Evolutionary conservation across 371 early-diverging fungal genomes (phyloP).

Genomic region (Mucor circinelloides): DNA sequence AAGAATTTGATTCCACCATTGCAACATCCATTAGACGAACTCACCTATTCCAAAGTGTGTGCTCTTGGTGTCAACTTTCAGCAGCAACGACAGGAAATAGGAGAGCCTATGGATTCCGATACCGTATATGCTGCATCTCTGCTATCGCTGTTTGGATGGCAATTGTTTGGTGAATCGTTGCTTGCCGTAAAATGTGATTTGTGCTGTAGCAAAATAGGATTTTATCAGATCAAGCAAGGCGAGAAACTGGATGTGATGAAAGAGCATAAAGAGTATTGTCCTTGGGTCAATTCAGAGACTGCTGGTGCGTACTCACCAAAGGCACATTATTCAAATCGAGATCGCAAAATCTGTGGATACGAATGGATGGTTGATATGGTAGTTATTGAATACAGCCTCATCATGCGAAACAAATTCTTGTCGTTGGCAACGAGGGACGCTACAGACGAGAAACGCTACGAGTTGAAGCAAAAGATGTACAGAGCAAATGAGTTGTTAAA

Average conservation of each 20-base stretch:
- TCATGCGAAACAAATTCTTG: not conserved
- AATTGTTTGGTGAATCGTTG: not conserved
- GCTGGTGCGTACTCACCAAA: constrained; percentile 1
- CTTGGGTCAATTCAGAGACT: constrained; percentile 13
- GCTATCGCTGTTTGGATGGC: constrained; percentile 25
- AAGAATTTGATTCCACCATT: constrained; percentile 2
- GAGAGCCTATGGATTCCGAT: not conserved
- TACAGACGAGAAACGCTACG: not conserved
- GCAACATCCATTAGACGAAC: constrained; percentile 1
- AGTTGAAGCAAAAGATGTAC: not conserved
- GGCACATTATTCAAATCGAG: not conserved
- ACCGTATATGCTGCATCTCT: constrained; percentile 8
- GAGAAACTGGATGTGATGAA: constrained; percentile 1
- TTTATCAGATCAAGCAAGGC: not conserved
- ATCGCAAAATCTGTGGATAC: not conserved
- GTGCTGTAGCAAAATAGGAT: constrained; percentile 10
- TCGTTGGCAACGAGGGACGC: not conserved
- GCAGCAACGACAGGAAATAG: not conserved
- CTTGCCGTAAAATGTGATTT: constrained; percentile 13
- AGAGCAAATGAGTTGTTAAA: not conserved
- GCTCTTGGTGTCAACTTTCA: not conserved
- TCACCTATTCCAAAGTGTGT: not conserved
- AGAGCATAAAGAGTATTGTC: constrained; percentile 16
- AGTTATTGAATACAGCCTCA: constrained; percentile 4
- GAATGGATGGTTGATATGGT: constrained; percentile 21